These are phyloP conservation scores for Epipyxis sp. DNA, from an alignment of 108 stramenopile species.

Conservation along the genomic window DNA sequence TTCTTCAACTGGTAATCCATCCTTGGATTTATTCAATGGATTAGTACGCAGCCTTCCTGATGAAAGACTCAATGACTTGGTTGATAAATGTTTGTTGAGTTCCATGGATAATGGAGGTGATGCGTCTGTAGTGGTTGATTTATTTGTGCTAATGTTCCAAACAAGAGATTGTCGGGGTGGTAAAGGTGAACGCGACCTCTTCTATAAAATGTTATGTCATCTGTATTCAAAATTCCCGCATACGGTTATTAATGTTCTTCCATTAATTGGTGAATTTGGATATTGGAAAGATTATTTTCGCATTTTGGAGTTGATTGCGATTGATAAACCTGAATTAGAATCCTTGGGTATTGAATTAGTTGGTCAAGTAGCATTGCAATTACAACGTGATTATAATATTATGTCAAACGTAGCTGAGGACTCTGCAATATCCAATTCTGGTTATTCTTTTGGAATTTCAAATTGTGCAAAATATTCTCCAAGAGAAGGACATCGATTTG, in stretches of 20 bases:
- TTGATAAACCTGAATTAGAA: background rate
- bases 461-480: background rate
- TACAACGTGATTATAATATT: background rate
- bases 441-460: background rate
- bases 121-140: no score
- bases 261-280: constrained; percentile 50
- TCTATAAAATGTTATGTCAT: constrained; percentile 34
- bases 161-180: constrained; percentile 56
- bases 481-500: background rate
- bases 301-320: background rate
- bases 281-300: constrained; percentile 49
- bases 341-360: background rate
- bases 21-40: background rate
- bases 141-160: constrained; percentile 45
- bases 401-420: background rate
- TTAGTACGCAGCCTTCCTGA: background rate
- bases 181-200: constrained; percentile 51
- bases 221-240: constrained; percentile 33
- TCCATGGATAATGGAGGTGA: no score
- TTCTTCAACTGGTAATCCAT: background rate
- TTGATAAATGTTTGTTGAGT: background rate
- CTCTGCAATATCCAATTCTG: background rate
- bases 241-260: constrained; percentile 34
- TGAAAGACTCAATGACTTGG: background rate
- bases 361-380: background rate